phyloP scores from a whole-genome alignment of 2,329 filamentous ascomycete genomes.

The Botrytis fragariae region DNA sequence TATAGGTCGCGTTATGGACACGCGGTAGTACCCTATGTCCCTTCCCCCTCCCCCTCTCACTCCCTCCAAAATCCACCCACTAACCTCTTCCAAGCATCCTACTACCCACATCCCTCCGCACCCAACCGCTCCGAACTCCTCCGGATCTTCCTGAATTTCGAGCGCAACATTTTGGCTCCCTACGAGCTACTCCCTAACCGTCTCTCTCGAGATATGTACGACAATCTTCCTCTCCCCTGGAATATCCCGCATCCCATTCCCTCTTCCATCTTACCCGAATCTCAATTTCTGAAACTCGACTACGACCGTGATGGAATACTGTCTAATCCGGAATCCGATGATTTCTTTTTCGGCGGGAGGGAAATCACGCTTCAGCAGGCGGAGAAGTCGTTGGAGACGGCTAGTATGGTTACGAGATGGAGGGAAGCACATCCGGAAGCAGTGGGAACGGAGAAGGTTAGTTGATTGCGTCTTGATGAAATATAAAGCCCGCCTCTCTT shows the following conservation, averaged over 20 bases:
- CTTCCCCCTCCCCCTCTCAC: fast-evolving
- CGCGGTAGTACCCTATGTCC: not conserved
- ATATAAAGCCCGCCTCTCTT: not conserved
- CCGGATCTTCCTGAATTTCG: conserved; percentile 40
- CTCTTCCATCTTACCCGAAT: conserved; percentile 36
- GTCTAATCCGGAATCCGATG: conserved; percentile 27
- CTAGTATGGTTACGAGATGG: conserved; percentile 43
- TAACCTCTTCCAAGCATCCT: not conserved
- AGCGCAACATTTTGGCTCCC: conserved; percentile 40
- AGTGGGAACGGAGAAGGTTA: conserved; percentile 38
- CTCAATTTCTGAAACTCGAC: conserved; percentile 39
- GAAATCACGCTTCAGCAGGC: conserved; percentile 26
- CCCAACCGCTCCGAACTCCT: conserved; percentile 42
- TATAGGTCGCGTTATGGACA: conserved; percentile 3
- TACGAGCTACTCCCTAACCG: conserved; percentile 42
- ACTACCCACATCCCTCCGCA: conserved; percentile 36
- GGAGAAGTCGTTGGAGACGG: conserved; percentile 37
- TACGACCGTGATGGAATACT: conserved; percentile 40
- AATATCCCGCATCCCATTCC: conserved; percentile 32
- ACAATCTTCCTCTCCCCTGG: conserved; percentile 47
- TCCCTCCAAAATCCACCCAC: not conserved
- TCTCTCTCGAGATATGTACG: conserved; percentile 42
- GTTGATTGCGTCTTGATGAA: not conserved
- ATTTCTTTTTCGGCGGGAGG: conserved; percentile 34
- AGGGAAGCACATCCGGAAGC: conserved; percentile 40